Evolutionary conservation across 129 eudicot species (phyloP), one percentile per base, ranked within the genome.

Genomic region (Cynara cardunculus): DNA sequence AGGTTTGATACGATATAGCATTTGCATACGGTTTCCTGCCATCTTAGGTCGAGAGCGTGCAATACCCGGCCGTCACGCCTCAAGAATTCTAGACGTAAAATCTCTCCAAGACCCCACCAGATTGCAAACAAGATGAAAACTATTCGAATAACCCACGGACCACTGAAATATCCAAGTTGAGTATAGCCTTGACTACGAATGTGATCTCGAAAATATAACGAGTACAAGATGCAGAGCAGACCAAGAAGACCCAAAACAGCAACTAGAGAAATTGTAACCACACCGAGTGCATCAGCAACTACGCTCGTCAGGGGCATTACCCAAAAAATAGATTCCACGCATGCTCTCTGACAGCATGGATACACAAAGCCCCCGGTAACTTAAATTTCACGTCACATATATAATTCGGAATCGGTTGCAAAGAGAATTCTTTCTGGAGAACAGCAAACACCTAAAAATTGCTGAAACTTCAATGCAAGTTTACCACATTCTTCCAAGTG

Each of bases 291-390:
- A 91, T 95, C 99, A 90, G 86, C 97, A 87, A 87, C 83, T 74
- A 89, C 80, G 71, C 94, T 95, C 85, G 94, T 89, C 88, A 84
- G 93, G 97, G 93, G 97, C 98, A 94, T 94, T 87, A 94, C 92
- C 93, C 96, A 89, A 91, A 84, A 72, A 81, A 88, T 89, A 76
- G 79, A 80, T 89, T 88, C 90, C 97, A 90, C 92, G 93, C 98
- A 94, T 94, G 97, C 98, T 94, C 94, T 91, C 90, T 72, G 86
- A 86, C 89, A 90, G 94, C 98, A 91, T 91, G 93, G 98, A 93
- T 87, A 82, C 87, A 49, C 32, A 88, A 87, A 80, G 53, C 76
- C 81, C 80, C 85, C 78, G 72, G 56, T 32, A 76, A 75, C 84
- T 78, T 74, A 25, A 72, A 25, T 53, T 37, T 79, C 68, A 81